Base-by-base conservation (phyloP, 352 stramenopile species). In the Pythium grandisporangium region DNA sequence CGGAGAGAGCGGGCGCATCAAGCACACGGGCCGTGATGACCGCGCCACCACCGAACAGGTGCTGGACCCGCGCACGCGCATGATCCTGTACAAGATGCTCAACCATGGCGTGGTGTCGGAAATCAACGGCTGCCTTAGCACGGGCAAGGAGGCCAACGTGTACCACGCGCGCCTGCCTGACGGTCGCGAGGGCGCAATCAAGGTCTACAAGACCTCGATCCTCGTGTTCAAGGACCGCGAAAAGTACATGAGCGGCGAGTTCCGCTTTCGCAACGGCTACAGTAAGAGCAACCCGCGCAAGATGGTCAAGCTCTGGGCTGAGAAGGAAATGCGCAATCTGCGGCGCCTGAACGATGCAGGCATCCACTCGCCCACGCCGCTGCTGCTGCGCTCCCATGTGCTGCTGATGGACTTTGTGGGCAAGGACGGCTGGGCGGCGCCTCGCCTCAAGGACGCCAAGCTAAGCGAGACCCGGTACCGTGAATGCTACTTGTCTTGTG, bases 181-280 rank as follows among this genome's bases (percentile, higher is more conserved):
- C 41, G 79, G 59, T 37, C 48, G 59, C 13, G 95, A 98, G 25
- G 73, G 70, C 8, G 79, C 79, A 19, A 82, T 90, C 46, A 87
- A 87, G 51, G 73, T 88, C 7, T 92, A 89, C 70, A 90, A 89
- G 65, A 88, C 76, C 6, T 84, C 75, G 33, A 92, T 99, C 50
- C 67, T 99, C 16, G 96, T 99, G n/a, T 99, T 99, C 59, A 98
- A 98, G 55, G 96, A 99, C 77, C 73, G 97, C n/a, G 95, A 99
- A 51, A 98, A 98, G 68, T 99, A 99, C 68, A 95, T 99, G 6
- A 86, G 79, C 6, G 96, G 96, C 50, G 96, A 99, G 71, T 98
- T 98, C 67, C 87, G 95, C 57, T 99, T 97, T 72, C 72, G 93
- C 21, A 85, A 97, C 41, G 96, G 95, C 35, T 99, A 99, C 66